phyloP scores from a whole-genome alignment of 2,329 filamentous ascomycete genomes.

The Daldinia eschscholtzii region DNA sequence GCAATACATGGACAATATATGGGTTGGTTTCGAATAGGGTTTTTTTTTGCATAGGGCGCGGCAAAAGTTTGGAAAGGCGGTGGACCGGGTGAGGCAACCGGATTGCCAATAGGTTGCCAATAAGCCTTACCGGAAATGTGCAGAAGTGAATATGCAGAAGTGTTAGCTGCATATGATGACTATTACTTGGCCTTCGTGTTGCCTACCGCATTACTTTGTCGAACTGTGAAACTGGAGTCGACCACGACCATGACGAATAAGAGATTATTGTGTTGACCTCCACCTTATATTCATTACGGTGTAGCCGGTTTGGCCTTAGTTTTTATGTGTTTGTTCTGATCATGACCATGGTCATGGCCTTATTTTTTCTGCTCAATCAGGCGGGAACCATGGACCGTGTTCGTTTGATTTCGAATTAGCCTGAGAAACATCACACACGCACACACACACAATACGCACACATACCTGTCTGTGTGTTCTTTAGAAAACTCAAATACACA shows the following conservation, averaged over 20 bases:
- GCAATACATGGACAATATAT: slow-evolving; percentile 11
- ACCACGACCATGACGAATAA: background rate
- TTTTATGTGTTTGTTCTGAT: slow-evolving; percentile 10
- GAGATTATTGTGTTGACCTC: background rate
- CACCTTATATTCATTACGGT: slow-evolving; percentile 7
- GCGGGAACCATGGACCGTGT: background rate
- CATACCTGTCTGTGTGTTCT: background rate
- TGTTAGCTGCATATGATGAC: slow-evolving; percentile 25
- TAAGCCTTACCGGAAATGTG: slow-evolving; percentile 18
- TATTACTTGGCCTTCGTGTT: slow-evolving; percentile 18
- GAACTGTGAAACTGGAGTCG: slow-evolving; percentile 6
- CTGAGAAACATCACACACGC: slow-evolving; percentile 6
- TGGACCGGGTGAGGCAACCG: slow-evolving; percentile 3
- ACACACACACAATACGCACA: no score
- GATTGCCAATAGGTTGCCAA: slow-evolving; percentile 1
- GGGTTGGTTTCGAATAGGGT: background rate
- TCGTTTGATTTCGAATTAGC: background rate
- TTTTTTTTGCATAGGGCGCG: background rate
- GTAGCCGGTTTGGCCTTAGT: slow-evolving; percentile 9
- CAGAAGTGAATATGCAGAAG: slow-evolving; percentile 19
- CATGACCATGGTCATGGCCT: background rate
- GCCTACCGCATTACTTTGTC: slow-evolving; percentile 24
- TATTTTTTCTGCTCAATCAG: background rate
- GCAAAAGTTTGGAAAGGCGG: slow-evolving; percentile 6
- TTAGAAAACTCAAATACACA: background rate